phyloP scores from a whole-genome alignment of 2,329 filamentous ascomycete species.

The Cladophialophora exuberans region DNA sequence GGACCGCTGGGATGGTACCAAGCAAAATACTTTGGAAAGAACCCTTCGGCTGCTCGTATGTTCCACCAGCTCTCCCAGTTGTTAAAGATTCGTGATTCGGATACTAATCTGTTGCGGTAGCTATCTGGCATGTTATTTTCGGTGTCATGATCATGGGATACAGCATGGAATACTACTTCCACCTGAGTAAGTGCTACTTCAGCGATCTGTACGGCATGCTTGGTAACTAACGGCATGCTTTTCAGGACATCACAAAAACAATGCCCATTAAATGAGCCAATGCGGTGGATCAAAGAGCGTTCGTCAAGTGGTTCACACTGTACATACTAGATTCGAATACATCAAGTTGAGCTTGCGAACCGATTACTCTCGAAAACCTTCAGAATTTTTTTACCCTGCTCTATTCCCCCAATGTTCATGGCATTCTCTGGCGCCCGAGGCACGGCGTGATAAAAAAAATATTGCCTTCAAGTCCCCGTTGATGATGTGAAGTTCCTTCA shows the following conservation, averaged over 20 bases:
- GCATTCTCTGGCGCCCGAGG: too few relatives aligned
- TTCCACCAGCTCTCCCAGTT: conserved; percentile 33
- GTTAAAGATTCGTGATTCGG: not conserved
- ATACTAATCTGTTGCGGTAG: conserved; percentile 52
- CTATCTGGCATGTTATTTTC: conserved; percentile 83
- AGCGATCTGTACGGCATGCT: conserved; percentile 35
- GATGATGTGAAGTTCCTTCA: too few relatives aligned
- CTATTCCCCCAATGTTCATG: too few relatives aligned
- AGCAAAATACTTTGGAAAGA: conserved; percentile 88
- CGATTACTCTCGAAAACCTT: too few relatives aligned
- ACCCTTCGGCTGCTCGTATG: conserved; percentile 85
- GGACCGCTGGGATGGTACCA: conserved; percentile 89
- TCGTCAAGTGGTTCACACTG: not conserved
- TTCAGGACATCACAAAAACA: conserved; percentile 99
- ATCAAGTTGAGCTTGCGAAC: conserved; percentile 3
- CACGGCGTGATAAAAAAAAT: too few relatives aligned
- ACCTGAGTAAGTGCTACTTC: conserved; percentile 73
- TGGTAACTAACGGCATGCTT: conserved; percentile 20
- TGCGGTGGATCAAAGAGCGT: not conserved
- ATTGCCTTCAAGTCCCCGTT: too few relatives aligned
- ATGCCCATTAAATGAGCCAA: conserved; percentile 75
- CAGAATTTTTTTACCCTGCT: not conserved
- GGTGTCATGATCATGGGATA: conserved; percentile 82
- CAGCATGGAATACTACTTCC: conserved; percentile 99
- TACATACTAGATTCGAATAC: conserved; percentile 11